Evolutionary conservation across 352 stramenopile species (phyloP).

Genomic region (Phytophthora rubi): DNA sequence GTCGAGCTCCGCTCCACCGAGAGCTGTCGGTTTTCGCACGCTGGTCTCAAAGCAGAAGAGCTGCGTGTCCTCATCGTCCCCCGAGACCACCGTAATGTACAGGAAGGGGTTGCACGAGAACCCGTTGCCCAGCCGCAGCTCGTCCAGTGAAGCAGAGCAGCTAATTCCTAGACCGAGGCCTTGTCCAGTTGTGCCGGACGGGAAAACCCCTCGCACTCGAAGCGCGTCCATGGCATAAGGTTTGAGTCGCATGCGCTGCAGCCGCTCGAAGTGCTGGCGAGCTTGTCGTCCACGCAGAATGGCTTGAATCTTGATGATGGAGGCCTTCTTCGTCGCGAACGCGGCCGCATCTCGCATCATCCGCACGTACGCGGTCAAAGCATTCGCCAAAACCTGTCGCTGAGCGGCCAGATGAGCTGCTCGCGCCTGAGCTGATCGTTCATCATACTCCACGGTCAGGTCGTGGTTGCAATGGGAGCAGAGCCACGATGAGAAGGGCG

Average conservation of each 20-base stretch:
- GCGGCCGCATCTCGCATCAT: slow-evolving; percentile 66
- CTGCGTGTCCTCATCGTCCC: slow-evolving; percentile 66
- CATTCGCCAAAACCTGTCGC: slow-evolving; percentile 55
- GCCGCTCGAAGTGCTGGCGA: slow-evolving; percentile 49
- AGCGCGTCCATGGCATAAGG: slow-evolving; percentile 60
- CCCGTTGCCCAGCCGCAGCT: slow-evolving; percentile 67
- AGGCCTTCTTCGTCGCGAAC: slow-evolving; percentile 67
- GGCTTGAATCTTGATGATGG: slow-evolving; percentile 65
- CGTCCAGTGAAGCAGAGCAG: slow-evolving; percentile 31
- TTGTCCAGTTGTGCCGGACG: slow-evolving; percentile 1
- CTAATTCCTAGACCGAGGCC: slow-evolving; percentile 16
- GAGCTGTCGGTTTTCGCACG: slow-evolving; percentile 40
- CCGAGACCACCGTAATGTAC: slow-evolving; percentile 73
- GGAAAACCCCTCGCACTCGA: slow-evolving; percentile 26
- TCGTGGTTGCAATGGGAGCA: slow-evolving; percentile 56
- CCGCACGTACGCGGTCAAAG: slow-evolving; percentile 66
- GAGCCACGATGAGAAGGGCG: slow-evolving; percentile 60
- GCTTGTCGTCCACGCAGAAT: slow-evolving; percentile 56
- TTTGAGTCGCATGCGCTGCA: slow-evolving; percentile 64
- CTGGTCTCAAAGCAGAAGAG: slow-evolving; percentile 77
- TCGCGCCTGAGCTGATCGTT: slow-evolving; percentile 44
- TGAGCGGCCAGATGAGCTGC: slow-evolving; percentile 51
- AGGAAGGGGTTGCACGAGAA: slow-evolving; percentile 81
- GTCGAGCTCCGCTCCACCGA: slow-evolving; percentile 32
- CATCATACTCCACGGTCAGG: slow-evolving; percentile 68